Base-by-base conservation (phyloP, 192 early-diverging fungal genomes). In the Dimargaris cristalligena region DNA sequence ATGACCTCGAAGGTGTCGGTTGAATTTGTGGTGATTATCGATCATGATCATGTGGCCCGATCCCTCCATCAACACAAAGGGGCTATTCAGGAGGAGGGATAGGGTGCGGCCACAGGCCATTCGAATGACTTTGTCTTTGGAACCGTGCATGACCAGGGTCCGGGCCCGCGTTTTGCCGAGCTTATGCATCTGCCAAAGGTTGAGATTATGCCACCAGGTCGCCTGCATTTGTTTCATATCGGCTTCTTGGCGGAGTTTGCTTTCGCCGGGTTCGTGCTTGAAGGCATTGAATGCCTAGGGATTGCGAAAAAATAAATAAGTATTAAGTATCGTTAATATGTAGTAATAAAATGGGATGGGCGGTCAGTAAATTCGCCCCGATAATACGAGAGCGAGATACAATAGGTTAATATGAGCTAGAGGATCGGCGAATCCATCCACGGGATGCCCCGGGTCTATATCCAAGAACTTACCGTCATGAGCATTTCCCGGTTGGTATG, bases 191-290 rank as follows among this genome's bases (percentile, higher is more conserved):
- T 64, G 69, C 20, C 59, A 44, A 0, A 65, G 11, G 51, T 52
- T 66, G 38, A 75, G 62, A 0, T 62, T 60, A 54, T 75, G 73
- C 20, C 70, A 70, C 52, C 71, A 51, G n/a, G 65, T 67, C 11
- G 73, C 73, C 47, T 69, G 65, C 52, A 75, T 67, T 52, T 75
- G 73, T 52, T 71, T 64, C 35, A 75, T 31, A 33, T 75, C 73
- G 47, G 66, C 73, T 1, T 67, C 59, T 23, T 49, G 56, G 41
- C 63, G 46, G 23, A 60, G 65, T 23, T 65, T 67, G 16, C 34
- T 31, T 11, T 25, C n/a, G 9, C 34, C 34, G 20, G 34, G 18
- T 20, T 57, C 28, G 55, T 34, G 30, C 20, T 57, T 57, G 26
- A 57, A 38, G 13, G 26, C 26, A n/a, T 57, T 30, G 32, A 57